These are phyloP conservation scores for Tilletia indica DNA, from an alignment of 1,284 basidiomycete genomes.

Conservation along the genomic window DNA sequence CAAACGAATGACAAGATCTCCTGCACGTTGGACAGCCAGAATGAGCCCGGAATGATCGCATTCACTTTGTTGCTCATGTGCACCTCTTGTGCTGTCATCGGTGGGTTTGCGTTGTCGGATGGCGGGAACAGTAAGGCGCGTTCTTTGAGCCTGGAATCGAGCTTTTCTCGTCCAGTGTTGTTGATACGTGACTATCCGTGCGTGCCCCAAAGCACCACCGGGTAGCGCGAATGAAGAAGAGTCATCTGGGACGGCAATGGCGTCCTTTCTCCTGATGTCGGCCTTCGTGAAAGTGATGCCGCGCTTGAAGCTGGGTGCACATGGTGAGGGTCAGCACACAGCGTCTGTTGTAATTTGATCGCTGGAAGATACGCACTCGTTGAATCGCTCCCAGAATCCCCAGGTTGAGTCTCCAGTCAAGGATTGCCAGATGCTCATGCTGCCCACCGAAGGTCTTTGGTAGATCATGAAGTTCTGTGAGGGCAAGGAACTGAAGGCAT, in stretches of 20 bases:
- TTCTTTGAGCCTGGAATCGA: too few relatives aligned
- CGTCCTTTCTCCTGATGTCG: constrained; percentile 28
- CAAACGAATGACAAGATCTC: too few relatives aligned
- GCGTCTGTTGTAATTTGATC: too few relatives aligned
- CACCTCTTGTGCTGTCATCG: too few relatives aligned
- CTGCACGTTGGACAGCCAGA: too few relatives aligned
- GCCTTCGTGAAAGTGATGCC: constrained; percentile 31
- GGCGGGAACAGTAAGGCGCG: too few relatives aligned
- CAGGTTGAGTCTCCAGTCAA: constrained; percentile 37
- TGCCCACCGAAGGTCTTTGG: constrained; percentile 31
- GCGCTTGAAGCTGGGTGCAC: constrained; percentile 30
- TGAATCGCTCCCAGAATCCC: constrained; percentile 30
- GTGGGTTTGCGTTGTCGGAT: too few relatives aligned
- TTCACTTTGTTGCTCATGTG: too few relatives aligned
- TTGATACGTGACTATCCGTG: too few relatives aligned
- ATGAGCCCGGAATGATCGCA: too few relatives aligned
- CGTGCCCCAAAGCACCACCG: constrained; percentile 31
- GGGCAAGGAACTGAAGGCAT: too few relatives aligned
- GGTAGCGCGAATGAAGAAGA: constrained; percentile 27
- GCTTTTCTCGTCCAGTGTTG: too few relatives aligned
- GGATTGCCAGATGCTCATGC: constrained; percentile 32
- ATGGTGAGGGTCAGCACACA: not conserved
- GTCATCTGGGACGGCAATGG: constrained; percentile 30
- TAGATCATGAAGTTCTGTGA: constrained; percentile 41
- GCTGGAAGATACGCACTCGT: constrained; percentile 16